These are phyloP conservation scores for Candida ortonii DNA, from an alignment of 805 yeast species.

Conservation along the genomic window DNA sequence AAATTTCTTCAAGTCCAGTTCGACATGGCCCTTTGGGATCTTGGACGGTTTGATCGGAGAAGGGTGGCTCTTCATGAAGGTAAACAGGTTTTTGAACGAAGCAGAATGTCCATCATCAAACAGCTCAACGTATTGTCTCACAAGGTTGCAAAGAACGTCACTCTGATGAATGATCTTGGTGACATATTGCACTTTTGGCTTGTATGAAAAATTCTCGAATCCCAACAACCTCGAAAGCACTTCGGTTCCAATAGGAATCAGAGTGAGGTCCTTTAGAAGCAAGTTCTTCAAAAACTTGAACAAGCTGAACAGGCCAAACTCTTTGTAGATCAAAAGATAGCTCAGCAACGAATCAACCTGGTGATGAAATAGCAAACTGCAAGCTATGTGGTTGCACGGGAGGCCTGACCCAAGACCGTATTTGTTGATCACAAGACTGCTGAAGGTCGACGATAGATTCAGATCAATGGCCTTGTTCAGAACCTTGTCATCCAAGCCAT, in stretches of 20 bases:
- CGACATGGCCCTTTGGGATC: conserved; percentile 27
- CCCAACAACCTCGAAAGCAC: conserved; percentile 24
- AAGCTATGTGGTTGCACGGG: conserved; percentile 7
- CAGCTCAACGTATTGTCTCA: conserved; percentile 32
- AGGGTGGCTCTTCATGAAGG: conserved; percentile 29
- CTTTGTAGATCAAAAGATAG: conserved; percentile 27
- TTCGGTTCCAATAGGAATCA: conserved; percentile 27
- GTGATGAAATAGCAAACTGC: conserved; percentile 13
- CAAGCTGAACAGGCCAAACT: conserved; percentile 41
- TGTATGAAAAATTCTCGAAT: conserved; percentile 8
- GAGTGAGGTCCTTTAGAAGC: conserved; percentile 33
- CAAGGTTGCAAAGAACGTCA: conserved; percentile 27
- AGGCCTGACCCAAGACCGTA: conserved; percentile 10
- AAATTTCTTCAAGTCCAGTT: conserved; percentile 21
- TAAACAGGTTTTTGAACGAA: conserved; percentile 28
- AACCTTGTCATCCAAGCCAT: conserved; percentile 27
- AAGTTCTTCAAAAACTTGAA: conserved; percentile 34
- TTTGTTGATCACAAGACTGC: conserved; percentile 22
- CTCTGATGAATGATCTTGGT: conserved; percentile 24
- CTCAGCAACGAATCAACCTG: conserved; percentile 21
- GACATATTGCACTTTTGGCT: conserved; percentile 14
- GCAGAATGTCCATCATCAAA: conserved; percentile 32
- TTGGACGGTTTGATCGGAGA: conserved; percentile 35
- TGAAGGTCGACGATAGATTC: conserved; percentile 21
- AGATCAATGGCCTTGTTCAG: conserved; percentile 25